Evolutionary conservation across 495 filamentous ascomycete genomes (phyloP), one percentile per base, ranked within the genome.

Genomic region (Xylaria palmicola): DNA sequence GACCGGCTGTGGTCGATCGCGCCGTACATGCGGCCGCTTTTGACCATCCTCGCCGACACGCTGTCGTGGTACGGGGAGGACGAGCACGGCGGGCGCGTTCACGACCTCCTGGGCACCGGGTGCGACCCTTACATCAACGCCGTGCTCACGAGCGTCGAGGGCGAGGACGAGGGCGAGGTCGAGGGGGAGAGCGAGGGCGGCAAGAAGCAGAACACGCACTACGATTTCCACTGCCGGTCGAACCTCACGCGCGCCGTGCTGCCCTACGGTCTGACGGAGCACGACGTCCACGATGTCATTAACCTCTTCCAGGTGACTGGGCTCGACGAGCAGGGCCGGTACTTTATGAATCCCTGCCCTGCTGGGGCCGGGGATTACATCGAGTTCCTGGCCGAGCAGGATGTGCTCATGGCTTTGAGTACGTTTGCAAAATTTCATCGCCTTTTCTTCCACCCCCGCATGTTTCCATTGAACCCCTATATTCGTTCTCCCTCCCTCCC

Each of bases 301-400:
- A 92, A 93, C 68, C 79, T 93, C 22, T 93, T 94, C 65, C 89
- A 92, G 67, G 88, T 91, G 24, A 92, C 89, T 0, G 89, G 88
- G 0, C 68, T 92, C 56, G 84, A 92, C 61, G 77, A 83, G 49
- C 74, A 89, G 57, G 90, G 87, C 1, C 81, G 85, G 44, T 94
- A 92, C 58, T 92, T 89, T 59, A 93, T 93, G 90, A 81, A 69
- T 62, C 79, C 88, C 0, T 88, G 85, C 41, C 90, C 90, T 1
- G 89, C 89, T 0, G 80, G 78, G 48, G 57, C 74, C 47, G 86
- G 82, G 1, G 87, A 90, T 57, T 88, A 81, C 51, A 86, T 92
- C 62, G 87, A 90, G 69, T 91, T 92, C 75, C 84, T 93, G 63
- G 86, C 89, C 1, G 90, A 94, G 70, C 82, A 86, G 53, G 86